Evolutionary conservation across 495 filamentous ascomycete species (phyloP).

Genomic region (Oidiodendron maius): DNA sequence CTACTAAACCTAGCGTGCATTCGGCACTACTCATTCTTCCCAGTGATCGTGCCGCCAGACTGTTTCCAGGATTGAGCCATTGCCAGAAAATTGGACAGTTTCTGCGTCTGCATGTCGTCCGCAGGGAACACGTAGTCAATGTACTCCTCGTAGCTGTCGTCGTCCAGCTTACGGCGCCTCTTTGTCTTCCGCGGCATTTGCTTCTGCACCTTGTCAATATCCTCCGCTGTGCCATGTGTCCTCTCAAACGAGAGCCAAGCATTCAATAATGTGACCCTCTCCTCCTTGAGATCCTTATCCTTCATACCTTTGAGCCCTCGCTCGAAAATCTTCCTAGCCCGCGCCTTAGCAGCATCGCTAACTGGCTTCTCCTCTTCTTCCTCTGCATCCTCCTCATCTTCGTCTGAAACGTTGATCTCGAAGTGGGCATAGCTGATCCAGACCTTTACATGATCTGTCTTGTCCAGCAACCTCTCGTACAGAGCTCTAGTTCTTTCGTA

Average conservation of each 20-base stretch:
- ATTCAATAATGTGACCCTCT: conserved; percentile 82
- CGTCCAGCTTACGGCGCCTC: conserved; percentile 89
- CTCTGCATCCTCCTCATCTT: conserved; percentile 55
- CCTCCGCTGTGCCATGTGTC: conserved; percentile 69
- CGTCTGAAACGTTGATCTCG: conserved; percentile 79
- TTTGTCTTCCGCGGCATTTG: conserved; percentile 94
- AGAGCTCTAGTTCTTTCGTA: conserved; percentile 74
- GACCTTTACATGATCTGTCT: conserved; percentile 96
- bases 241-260: conserved; percentile 89
- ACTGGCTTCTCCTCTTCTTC: conserved; percentile 59
- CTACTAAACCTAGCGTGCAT: no score
- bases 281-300: conserved; percentile 88
- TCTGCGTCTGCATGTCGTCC: conserved; percentile 83
- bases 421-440: conserved; percentile 98
- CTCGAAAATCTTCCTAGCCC: conserved; percentile 79
- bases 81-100: conserved; percentile 74
- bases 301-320: conserved; percentile 86
- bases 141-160: conserved; percentile 96
- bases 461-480: conserved; percentile 86
- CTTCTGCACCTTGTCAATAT: conserved; percentile 75
- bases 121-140: conserved; percentile 96
- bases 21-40: conserved; percentile 1
- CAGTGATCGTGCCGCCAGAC: conserved; percentile 31
- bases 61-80: conserved; percentile 90
- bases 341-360: conserved; percentile 74